Conservation (phyloP, 2,329 filamentous ascomycete species). For the Aaosphaeria arxii region DNA sequence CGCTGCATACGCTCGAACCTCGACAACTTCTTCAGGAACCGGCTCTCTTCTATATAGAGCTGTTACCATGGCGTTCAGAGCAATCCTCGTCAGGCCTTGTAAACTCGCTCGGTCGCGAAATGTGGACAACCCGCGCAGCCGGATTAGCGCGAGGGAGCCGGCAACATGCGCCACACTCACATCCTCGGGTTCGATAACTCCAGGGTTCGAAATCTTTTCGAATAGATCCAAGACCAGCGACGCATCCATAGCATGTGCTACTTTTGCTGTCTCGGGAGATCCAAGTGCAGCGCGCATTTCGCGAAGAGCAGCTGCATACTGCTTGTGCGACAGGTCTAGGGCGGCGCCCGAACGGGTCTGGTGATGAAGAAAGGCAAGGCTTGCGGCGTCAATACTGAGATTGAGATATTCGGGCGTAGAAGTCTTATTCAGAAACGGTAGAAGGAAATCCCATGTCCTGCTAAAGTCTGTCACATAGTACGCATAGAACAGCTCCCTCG, state of each 20-base stretch:
- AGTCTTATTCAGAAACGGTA: constrained; percentile 10
- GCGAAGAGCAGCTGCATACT: constrained; percentile 22
- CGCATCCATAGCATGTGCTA: constrained; percentile 15
- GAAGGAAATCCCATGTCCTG: constrained; percentile 20
- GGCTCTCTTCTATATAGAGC: constrained; percentile 18
- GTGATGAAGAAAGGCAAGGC: constrained; percentile 23
- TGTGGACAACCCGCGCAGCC: constrained; percentile 14
- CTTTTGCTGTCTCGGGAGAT: constrained; percentile 8
- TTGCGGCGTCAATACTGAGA: constrained; percentile 26
- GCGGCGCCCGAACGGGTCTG: constrained; percentile 15
- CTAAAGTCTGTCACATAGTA: constrained; percentile 24
- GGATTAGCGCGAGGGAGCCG: constrained; percentile 22
- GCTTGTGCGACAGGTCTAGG: constrained; percentile 11
- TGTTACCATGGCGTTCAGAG: constrained; percentile 27
- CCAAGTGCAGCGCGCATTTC: constrained; percentile 17
- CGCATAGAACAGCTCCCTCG: constrained; percentile 20
- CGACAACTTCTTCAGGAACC: constrained; percentile 14
- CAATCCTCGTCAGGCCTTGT: constrained; percentile 14
- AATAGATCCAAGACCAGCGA: constrained; percentile 23
- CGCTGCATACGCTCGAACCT: constrained; percentile 20
- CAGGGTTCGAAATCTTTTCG: constrained; percentile 21
- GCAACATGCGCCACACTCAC: constrained; percentile 18
- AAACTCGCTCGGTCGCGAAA: constrained; percentile 14
- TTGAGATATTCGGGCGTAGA: constrained; percentile 16
- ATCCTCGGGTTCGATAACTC: constrained; percentile 2